Base-by-base conservation (phyloP, 176 grass and related monocot species). In the Olyra latifolia region DNA sequence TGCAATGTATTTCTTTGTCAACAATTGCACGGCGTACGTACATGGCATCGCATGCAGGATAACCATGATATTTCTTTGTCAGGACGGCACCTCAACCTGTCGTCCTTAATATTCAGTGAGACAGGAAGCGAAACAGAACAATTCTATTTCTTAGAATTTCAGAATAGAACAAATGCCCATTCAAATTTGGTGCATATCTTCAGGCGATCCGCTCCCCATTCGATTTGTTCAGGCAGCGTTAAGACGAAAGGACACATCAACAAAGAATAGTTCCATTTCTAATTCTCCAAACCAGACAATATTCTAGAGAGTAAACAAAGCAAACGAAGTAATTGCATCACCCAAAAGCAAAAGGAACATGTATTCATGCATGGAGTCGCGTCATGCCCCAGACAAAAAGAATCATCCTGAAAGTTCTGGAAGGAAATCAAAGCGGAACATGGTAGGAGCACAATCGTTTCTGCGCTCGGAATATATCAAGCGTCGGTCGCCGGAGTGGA, bases 401-500 rank as follows among this genome's bases (percentile, higher is more conserved):
- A 61, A n/a, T 42, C 35, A 12, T 9, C 17, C 30, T 56, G 6
- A 30, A 60, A 46, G 3, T 19, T 46, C 24, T 20, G 9, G 8
- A 40, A 66, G 7, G n/a, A 17, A 32, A 61, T 29, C 4, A 16
- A 66, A 53, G n/a, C 2, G 1, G 49, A 45, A 10, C 5, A 15
- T 2, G 58, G 58, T 35, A 9, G 7, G 10, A 24, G 25, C 22
- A 41, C 30, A 3, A n/a, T 7, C 2, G 41, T 58, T 47, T 15
- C 10, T 22, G 32, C 8, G 27, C 9, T 39, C n/a, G 58, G 8
- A 19, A 15, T 87, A 12, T 24, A 15, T 87, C 84, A 87, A 16
- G 16, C 71, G 30, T 62, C 71, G 53, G 9, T 75, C 0, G 25
- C 53, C 23, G 41, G n/a, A 20, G 77, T 11, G 5, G 77, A 59